phyloP scores from a whole-genome alignment of 2,329 filamentous ascomycete species.

The Stagonosporopsis rhizophila region DNA sequence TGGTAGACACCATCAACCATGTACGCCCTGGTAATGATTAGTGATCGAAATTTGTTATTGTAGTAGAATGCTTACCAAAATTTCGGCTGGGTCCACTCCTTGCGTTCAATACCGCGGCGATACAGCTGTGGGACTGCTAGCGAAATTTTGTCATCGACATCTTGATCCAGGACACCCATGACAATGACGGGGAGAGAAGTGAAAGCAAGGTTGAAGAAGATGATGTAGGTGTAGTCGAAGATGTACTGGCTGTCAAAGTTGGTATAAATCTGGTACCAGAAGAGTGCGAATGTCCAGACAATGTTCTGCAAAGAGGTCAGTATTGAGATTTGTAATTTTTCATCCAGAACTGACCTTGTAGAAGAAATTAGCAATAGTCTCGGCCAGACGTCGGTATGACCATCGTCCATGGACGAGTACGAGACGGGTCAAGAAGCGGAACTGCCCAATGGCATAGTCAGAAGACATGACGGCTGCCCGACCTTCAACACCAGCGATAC shows the following conservation, averaged over 20 bases:
- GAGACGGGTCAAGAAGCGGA: slow-evolving; percentile 80
- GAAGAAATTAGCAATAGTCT: slow-evolving; percentile 98
- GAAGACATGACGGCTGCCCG: slow-evolving; percentile 84
- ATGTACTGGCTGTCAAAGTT: slow-evolving; percentile 97
- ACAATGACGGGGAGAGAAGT: slow-evolving; percentile 94
- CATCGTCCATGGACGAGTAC: slow-evolving; percentile 83
- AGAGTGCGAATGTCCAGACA: slow-evolving; percentile 94
- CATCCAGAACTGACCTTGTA: slow-evolving; percentile 73
- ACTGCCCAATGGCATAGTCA: slow-evolving; percentile 89
- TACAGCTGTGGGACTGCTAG: slow-evolving; percentile 95
- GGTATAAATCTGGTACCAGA: slow-evolving; percentile 97
- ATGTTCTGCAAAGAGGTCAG: slow-evolving; percentile 71
- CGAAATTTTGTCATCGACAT: slow-evolving; percentile 92
- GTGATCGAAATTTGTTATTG: not conserved
- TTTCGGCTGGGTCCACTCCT: slow-evolving; percentile 95
- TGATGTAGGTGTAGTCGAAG: slow-evolving; percentile 97
- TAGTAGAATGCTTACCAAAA: slow-evolving; percentile 77
- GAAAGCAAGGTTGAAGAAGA: slow-evolving; percentile 95
- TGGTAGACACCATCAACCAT: slow-evolving; percentile 96
- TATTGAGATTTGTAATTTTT: not conserved
- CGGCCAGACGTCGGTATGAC: slow-evolving; percentile 93
- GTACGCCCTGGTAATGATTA: slow-evolving; percentile 63
- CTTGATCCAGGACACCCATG: slow-evolving; percentile 96
- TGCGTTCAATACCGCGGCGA: slow-evolving; percentile 89
- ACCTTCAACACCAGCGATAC: slow-evolving; percentile 86